Percentiles rank a stretch among this genome's conserved stretches.
These are phyloP conservation scores for Sporothrix humicola DNA, from an alignment of 2,329 filamentous ascomycete genomes.

Conservation along the genomic window DNA sequence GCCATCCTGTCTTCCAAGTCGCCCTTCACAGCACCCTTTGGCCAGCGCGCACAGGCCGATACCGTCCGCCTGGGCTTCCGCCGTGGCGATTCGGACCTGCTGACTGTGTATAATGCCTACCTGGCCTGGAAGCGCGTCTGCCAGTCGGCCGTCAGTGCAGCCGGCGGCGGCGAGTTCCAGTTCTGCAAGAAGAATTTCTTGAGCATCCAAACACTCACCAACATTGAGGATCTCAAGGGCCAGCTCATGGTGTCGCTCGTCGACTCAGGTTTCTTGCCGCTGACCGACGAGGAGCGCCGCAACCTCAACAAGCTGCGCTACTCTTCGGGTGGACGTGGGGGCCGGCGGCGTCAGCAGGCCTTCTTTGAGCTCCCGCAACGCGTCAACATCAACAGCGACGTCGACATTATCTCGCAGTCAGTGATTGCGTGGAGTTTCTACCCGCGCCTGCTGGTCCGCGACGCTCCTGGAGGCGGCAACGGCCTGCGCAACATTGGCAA, in stretches of 20 bases:
- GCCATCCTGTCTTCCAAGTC: constrained; percentile 95
- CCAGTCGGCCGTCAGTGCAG: constrained; percentile 59
- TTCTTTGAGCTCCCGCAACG: constrained; percentile 84
- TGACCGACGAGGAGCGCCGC: constrained; percentile 74
- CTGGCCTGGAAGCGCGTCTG: constrained; percentile 84
- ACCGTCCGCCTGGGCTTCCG: constrained; percentile 79
- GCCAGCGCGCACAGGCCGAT: constrained; percentile 81
- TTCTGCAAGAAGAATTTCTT: constrained; percentile 97
- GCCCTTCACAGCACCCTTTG: constrained; percentile 86
- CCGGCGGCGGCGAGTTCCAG: constrained; percentile 74
- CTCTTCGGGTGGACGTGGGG: constrained; percentile 57
- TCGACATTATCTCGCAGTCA: constrained; percentile 77
- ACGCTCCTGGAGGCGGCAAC: constrained; percentile 67
- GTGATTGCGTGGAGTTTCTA: constrained; percentile 96
- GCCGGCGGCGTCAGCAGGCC: constrained; percentile 65
- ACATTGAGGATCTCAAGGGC: constrained; percentile 94
- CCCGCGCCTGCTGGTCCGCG: constrained; percentile 84
- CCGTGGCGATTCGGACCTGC: constrained; percentile 84
- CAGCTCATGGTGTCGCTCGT: constrained; percentile 85
- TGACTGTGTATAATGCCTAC: constrained; percentile 95
- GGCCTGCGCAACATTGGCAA: constrained; percentile 91
- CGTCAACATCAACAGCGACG: constrained; percentile 76
- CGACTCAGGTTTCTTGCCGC: constrained; percentile 80
- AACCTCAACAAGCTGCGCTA: constrained; percentile 72
- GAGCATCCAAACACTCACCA: constrained; percentile 82